Percentiles rank a stretch among this genome's conserved stretches.
Conservation (phyloP, 495 filamentous ascomycete genomes). For the Penicillium crystallinum region DNA sequence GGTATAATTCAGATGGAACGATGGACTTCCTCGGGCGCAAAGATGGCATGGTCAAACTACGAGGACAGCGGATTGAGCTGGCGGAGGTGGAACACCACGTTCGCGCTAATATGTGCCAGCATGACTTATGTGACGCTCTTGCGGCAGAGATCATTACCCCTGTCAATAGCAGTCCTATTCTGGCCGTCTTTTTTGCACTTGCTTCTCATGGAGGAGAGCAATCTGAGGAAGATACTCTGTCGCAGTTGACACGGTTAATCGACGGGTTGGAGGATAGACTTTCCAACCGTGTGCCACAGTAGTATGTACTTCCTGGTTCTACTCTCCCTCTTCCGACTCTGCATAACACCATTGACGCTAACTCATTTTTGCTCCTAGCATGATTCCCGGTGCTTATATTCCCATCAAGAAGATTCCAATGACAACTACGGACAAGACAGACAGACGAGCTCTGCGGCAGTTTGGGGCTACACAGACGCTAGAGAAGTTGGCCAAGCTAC, state of each 20-base stretch:
- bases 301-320: background rate
- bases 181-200: too few relatives aligned
- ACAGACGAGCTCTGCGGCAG: background rate
- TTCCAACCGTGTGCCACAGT: background rate
- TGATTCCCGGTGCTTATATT: background rate
- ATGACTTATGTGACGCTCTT: too few relatives aligned
- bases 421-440: background rate
- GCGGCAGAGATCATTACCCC: too few relatives aligned
- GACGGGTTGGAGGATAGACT: background rate
- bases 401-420: background rate
- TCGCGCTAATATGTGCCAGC: slow-evolving; percentile 21
- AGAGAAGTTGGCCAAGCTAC: background rate
- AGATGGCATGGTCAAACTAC: background rate
- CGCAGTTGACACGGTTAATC: slow-evolving; percentile 19
- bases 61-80: background rate
- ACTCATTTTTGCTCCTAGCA: background rate
- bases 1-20: background rate
- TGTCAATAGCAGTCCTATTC: too few relatives aligned
- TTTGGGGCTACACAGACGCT: background rate
- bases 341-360: too few relatives aligned
- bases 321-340: too few relatives aligned
- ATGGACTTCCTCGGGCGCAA: background rate
- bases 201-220: too few relatives aligned
- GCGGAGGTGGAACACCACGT: slow-evolving; percentile 19
- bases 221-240: too few relatives aligned